Evolutionary conservation across 257 asterid genomes (phyloP), one percentile per base, ranked within the genome.

Genomic region (Gentiana macrophylla): DNA sequence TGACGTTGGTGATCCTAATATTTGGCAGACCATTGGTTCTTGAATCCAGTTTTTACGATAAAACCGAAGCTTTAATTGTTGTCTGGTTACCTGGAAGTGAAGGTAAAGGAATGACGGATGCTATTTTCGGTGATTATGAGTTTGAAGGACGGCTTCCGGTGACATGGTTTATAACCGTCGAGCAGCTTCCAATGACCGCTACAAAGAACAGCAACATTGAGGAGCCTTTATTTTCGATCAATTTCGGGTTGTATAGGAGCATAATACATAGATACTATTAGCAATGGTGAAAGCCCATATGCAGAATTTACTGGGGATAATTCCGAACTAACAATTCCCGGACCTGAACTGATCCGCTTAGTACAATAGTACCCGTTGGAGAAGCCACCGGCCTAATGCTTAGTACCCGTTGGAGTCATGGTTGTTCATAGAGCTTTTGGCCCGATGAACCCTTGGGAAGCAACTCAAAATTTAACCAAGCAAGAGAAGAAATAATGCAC

Each of bases 31-130:
- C 95, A 61, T 53, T 89, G 74, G 77, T 74, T 43, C 35, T 89
- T 49, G 94, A 83, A 66, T 79, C 91, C 48, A 37, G 43, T 9
- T 73, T 83, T 53, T 50, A 82, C 59, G 87, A 79, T 58, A 86
- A 81, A 62, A 60, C 79, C 0, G 92, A 83, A 0, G 89, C 78
- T 3, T 56, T 89, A 0, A 75, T 83, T 8, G 86, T 74, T 59
- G 97, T 92, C 41, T 89, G 97, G 97, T 50, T 89, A 66, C 97
- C 95, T 1, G 97, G 97, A 47, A 76, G 85, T 1, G 94, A 89
- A 71, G 95, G 95, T 33, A 61, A 63, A 12, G 97, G 97, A 60
- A 82, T 89, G 35, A 69, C 92, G 5, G 97, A 86, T 54, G 89
- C 79, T 15, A 68, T 86, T 8, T 89, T 81, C 2, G 95, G 95